Evolutionary conservation across 108 stramenopile species (phyloP).

Genomic region (Asterionellopsis glacialis): DNA sequence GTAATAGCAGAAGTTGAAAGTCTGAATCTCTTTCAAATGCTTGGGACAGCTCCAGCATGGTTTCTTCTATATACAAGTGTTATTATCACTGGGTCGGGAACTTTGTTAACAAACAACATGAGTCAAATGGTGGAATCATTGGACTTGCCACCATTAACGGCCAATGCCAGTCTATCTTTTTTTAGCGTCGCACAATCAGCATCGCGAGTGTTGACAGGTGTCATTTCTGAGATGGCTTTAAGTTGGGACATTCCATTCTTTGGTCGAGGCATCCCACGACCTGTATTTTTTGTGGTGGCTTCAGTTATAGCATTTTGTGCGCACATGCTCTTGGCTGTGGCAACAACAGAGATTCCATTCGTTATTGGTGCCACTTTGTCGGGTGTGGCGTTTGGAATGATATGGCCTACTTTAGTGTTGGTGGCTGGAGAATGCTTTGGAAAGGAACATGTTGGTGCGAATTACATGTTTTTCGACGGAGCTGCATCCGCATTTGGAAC

Average conservation of each 20-base stretch:
- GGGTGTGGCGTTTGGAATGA: constrained; percentile 79
- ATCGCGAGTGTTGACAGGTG: constrained; percentile 66
- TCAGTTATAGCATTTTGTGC: constrained; percentile 51
- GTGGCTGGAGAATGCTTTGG: constrained; percentile 73
- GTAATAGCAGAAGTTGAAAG: constrained; percentile 11
- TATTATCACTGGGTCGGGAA: constrained; percentile 75
- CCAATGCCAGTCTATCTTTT: constrained; percentile 64
- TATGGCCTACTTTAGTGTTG: constrained; percentile 82
- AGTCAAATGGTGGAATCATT: constrained; percentile 82
- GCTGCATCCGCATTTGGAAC: constrained; percentile 80
- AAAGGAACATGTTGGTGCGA: constrained; percentile 61
- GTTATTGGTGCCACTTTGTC: constrained; percentile 66
- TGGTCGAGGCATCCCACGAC: constrained; percentile 55
- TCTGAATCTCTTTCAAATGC: constrained; percentile 66
- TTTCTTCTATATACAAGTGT: constrained; percentile 73
- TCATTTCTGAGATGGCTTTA: constrained; percentile 54
- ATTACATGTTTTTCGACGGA: constrained; percentile 88
- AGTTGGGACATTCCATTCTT: constrained; percentile 34
- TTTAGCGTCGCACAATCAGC: constrained; percentile 80
- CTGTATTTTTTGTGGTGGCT: constrained; percentile 67
- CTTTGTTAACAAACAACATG: constrained; percentile 80
- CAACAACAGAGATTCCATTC: constrained; percentile 50
- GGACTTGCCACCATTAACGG: constrained; percentile 45
- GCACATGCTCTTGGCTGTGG: constrained; percentile 55
- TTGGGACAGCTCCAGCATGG: constrained; percentile 61